Conservation (phyloP, 73 alveolate genomes). For the Uronychia binucleata region DNA sequence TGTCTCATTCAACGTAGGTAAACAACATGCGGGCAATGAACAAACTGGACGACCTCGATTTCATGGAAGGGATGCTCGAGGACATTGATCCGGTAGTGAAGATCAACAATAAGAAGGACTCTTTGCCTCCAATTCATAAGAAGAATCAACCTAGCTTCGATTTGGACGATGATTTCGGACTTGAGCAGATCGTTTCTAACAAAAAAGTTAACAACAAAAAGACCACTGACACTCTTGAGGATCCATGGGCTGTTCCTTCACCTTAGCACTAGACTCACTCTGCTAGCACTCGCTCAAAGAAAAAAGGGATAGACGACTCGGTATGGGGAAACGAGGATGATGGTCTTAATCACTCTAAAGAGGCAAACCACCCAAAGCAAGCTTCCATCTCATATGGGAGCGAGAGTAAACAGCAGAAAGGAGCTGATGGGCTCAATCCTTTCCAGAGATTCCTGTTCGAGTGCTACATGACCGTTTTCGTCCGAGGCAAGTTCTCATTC, state of each 20-base stretch:
- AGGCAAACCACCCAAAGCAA: not conserved
- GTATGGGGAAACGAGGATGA: not conserved
- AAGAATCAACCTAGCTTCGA: not conserved
- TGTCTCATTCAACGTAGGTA: too few species aligned
- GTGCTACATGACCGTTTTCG: not conserved
- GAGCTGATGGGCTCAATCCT: constrained; percentile 1
- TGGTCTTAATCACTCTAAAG: not conserved
- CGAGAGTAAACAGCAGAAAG: not conserved
- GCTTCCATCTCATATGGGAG: not conserved
- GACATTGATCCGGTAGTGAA: too few species aligned
- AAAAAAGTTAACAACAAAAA: not conserved
- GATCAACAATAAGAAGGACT: too few species aligned
- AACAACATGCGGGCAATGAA: too few species aligned
- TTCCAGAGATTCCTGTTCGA: not conserved
- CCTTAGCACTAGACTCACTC: not conserved
- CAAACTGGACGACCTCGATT: too few species aligned
- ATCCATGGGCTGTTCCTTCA: not conserved
- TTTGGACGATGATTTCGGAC: not conserved
- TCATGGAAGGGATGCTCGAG: too few species aligned
- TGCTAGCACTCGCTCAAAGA: not conserved
- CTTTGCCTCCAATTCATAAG: too few species aligned
- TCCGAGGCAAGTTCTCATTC: not conserved
- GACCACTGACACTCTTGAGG: not conserved
- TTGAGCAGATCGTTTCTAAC: too few species aligned
- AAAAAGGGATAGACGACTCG: too few species aligned